A percentile compares a stretch with the other conserved stretches of the same genome.
These are phyloP conservation scores for Apiospora arundinis DNA, from an alignment of 2,329 filamentous ascomycete species.

Conservation along the genomic window DNA sequence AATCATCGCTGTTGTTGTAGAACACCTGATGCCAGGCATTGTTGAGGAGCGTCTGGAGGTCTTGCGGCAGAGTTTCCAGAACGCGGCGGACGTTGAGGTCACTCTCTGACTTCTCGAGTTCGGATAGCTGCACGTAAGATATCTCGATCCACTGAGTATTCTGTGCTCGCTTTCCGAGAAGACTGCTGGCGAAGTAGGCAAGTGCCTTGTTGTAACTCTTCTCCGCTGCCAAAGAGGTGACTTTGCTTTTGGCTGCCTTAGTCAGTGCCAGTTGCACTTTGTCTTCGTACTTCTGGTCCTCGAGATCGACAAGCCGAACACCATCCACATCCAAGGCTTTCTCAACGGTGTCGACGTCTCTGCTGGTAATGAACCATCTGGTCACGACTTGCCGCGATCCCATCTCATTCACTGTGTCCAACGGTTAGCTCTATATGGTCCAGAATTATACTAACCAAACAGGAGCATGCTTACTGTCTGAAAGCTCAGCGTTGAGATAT, in stretches of 20 bases:
- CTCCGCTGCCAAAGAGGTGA: constrained; percentile 39
- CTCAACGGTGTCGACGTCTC: constrained; percentile 41
- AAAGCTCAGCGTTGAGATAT: constrained; percentile 40
- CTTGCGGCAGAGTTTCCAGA: constrained; percentile 48
- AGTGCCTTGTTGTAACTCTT: constrained; percentile 51
- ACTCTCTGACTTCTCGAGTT: constrained; percentile 42
- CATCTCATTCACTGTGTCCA: constrained; percentile 23
- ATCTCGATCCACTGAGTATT: constrained; percentile 54
- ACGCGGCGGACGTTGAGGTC: constrained; percentile 47
- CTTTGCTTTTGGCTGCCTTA: constrained; percentile 45
- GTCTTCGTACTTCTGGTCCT: constrained; percentile 45
- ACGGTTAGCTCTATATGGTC: neutral
- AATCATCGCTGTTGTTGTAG: constrained; percentile 37
- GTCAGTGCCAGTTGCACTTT: constrained; percentile 45
- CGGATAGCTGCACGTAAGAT: constrained; percentile 48
- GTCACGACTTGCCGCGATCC: constrained; percentile 36
- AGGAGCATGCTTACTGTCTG: constrained; percentile 24
- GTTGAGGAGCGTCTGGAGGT: constrained; percentile 44
- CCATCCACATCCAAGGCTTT: constrained; percentile 38
- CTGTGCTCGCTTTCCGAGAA: constrained; percentile 49
- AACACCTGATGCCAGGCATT: constrained; percentile 47
- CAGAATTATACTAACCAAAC: accelerated
- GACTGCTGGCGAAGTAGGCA: constrained; percentile 48
- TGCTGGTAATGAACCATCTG: constrained; percentile 50
- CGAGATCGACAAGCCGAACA: constrained; percentile 44